Evolutionary conservation across 2,329 filamentous ascomycete species (phyloP), one percentile per base, ranked within the genome.

Genomic region (Epichloe aotearoae): DNA sequence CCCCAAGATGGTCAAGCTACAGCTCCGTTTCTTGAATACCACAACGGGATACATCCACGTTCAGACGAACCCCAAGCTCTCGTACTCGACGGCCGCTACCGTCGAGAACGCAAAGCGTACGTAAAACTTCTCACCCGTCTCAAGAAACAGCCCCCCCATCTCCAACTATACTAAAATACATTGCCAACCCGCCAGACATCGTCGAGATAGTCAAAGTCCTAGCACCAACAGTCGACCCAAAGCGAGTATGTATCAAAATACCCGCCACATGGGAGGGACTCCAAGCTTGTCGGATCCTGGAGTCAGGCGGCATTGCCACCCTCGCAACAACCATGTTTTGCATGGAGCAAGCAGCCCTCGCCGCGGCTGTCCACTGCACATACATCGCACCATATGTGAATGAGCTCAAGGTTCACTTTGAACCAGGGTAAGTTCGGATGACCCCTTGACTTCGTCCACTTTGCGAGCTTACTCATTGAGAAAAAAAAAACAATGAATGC

Each of bases 371-470:
- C 0, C 70, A 72, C 4, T 83, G 79, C 56, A 73, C 73, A 1
- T 84, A 83, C 57, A 77, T 84, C 42, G 78, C 80, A 0, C 81
- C 82, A 0, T 84, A 83, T 54, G 76, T 84, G 33, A 83, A 84
- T 58, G 79, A 83, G 55, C 65, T 84, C 40, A 76, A 74, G 55
- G 80, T 82, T 5, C 79, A 83, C 57, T 78, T 82, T 51, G 74
- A 79, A 41, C 58, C 66, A 12, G 66, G 62, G 70, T 77, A 60
- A 56, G 64, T 59, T 2, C 30, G 1, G 30, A 30, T 30, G 30
- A 30, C 10, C 30, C 26, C 26, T 30, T 30, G 26, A 30, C 3
- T 30, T 30, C 26, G 23, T 8, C 2, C 26, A 4, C 26, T 4
- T 11, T 30, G 10, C 3, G 26, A 30, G 26, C 26, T 4, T 30